Evolutionary conservation across 1,139 yeast species (phyloP).

Genomic region (Geotrichum citri-aurantii): DNA sequence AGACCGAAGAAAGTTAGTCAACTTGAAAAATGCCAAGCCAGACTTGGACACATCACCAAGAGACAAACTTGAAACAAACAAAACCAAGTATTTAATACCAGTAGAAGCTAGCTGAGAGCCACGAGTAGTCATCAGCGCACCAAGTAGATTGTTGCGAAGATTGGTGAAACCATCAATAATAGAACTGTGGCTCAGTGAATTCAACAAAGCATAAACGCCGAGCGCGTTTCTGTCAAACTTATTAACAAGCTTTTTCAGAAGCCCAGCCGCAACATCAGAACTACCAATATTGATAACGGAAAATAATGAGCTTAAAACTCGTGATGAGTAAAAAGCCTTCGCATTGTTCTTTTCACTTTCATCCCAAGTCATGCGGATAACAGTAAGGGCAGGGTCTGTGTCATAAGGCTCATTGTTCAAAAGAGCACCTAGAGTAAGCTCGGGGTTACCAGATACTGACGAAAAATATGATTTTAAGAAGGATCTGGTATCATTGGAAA

Average conservation of each 20-base stretch:
- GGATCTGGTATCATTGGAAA: constrained; percentile 7
- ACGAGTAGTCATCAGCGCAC: constrained; percentile 10
- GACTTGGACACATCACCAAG: constrained; percentile 9
- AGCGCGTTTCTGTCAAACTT: constrained; percentile 8
- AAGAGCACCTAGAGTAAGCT: constrained; percentile 3
- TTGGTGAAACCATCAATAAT: constrained; percentile 8
- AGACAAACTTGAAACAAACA: constrained; percentile 9
- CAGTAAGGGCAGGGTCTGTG: neutral
- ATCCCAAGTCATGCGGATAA: constrained; percentile 1
- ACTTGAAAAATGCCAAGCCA: constrained; percentile 16
- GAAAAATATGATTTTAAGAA: neutral
- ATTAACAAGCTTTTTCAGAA: constrained; percentile 8
- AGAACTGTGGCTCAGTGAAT: constrained; percentile 6
- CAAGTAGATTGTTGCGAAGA: constrained; percentile 14
- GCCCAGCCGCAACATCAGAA: constrained; percentile 5
- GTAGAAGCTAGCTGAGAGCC: constrained; percentile 7
- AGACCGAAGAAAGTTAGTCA: constrained; percentile 12
- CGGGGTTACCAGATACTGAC: constrained; percentile 3
- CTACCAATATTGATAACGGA: constrained; percentile 2
- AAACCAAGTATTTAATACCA: constrained; percentile 8
- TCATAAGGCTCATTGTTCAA: neutral
- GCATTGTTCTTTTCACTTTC: constrained; percentile 1
- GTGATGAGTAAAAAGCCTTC: constrained; percentile 13
- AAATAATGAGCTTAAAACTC: constrained; percentile 4
- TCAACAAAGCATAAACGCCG: constrained; percentile 10